A percentile compares a stretch with the other conserved stretches of the same genome.
These are phyloP conservation scores for Aspergillus indologenus DNA, from an alignment of 495 filamentous ascomycete species.

Conservation along the genomic window DNA sequence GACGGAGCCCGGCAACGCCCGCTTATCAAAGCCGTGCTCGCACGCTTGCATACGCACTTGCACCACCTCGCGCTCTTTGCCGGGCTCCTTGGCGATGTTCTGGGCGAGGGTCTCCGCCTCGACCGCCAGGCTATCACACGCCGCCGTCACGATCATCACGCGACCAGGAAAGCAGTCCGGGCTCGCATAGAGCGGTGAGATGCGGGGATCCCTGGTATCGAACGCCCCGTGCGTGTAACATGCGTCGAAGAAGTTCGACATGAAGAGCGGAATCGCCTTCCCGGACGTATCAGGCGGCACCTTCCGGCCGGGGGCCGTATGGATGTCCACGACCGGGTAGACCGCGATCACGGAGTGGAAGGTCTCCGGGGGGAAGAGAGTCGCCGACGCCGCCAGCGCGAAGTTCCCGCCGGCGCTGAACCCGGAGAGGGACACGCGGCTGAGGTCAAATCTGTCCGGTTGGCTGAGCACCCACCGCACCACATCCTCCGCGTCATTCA, in stretches of 20 bases:
- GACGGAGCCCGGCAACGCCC: conserved; percentile 21
- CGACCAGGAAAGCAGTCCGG: conserved; percentile 37
- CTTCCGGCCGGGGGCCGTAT: conserved; percentile 20
- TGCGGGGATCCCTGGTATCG: conserved; percentile 42
- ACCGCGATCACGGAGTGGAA: conserved; percentile 41
- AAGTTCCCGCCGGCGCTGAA: conserved; percentile 49
- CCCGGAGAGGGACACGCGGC: conserved; percentile 40
- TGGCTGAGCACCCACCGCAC: conserved; percentile 33
- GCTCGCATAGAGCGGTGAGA: conserved; percentile 43
- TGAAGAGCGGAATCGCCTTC: conserved; percentile 23
- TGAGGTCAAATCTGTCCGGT: conserved; percentile 32
- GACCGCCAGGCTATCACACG: conserved; percentile 36
- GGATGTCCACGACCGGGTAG: conserved; percentile 42
- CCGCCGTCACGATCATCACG: conserved; percentile 43
- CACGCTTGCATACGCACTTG: conserved; percentile 38
- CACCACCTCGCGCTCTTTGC: conserved; percentile 32
- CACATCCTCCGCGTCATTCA: conserved; percentile 62
- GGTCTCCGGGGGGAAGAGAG: conserved; percentile 36
- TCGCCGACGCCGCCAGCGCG: conserved; percentile 35
- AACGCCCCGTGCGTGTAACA: conserved; percentile 31
- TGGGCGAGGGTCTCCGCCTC: conserved; percentile 43
- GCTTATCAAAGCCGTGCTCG: conserved; percentile 43
- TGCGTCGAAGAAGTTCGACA: conserved; percentile 30
- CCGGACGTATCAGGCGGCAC: conserved; percentile 24
- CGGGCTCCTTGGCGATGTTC: conserved; percentile 27